Base-by-base conservation (phyloP, 2,329 filamentous ascomycete genomes). In the Aspergillus sp. region DNA sequence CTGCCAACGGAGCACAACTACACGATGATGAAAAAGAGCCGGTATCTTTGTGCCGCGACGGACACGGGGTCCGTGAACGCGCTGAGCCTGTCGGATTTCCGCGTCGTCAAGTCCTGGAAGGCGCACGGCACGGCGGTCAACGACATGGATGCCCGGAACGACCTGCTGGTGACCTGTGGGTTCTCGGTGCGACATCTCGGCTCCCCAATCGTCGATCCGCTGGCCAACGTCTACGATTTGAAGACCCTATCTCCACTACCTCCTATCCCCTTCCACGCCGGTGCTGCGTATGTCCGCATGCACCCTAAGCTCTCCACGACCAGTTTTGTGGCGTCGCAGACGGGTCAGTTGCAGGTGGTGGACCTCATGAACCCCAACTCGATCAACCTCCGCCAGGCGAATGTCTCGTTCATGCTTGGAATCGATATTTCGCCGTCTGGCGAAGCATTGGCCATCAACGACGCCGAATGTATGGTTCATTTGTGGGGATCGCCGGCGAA, bases 91-190 rank as follows among this genome's bases (percentile, higher is more conserved):
- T 78, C 84, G 50, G 89, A 81, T 51, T 89, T 96, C 65, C 82
- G 84, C 40, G 81, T 96, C 4, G 79, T 94, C 61, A 95, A 93
- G 69, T 85, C 84, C 10, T 99, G 94, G 89, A 90, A 90, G 68
- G 91, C 93, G 0, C 94, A 99, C 67, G 87, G 88, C 1, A 89
- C 90, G 7, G 84, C 86, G 47, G 89, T 99, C 68, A 96, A 91
- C 70, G 93, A 97, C 70, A 97, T 99, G 89, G 94, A 99, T 75
- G 91, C 92, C 7, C 89, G 94, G 67, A 90, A 94, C 65, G 93
- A 97, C 70, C 94, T 94, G 60, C 85, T 99, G 49, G 88, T 97
- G 19, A 97, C 94, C 4, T 99, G 94, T 70, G 94, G 94, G 32
- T 96, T 90, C 73, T 96, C 93, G 1, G 82, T 91, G 20, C 85